Evolutionary conservation across 345 rosid genomes (phyloP).

Genomic region (Gossypium longicalyx): DNA sequence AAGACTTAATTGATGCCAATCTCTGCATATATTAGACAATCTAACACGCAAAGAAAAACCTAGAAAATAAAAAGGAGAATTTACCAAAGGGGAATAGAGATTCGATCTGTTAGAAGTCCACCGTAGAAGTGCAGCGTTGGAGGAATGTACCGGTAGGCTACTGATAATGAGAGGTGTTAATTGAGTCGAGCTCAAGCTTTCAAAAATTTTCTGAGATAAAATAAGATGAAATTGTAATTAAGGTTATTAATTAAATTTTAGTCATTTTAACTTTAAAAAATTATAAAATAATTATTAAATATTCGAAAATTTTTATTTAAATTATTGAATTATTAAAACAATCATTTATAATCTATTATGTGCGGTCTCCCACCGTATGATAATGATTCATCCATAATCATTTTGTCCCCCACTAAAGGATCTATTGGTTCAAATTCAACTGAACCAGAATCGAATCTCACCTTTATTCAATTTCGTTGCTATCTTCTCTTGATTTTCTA

Average conservation of each 20-base stretch:
- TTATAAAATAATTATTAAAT: no score
- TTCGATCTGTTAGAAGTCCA: not conserved
- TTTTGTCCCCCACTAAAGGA: no score
- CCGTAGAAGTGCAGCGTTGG: not conserved
- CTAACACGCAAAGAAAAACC: not conserved
- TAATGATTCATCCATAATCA: no score
- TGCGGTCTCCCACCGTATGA: accelerated
- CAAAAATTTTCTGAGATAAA: no score
- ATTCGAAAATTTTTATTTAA: no score
- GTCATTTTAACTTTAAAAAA: no score
- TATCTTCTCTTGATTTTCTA: no score
- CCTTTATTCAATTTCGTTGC: no score
- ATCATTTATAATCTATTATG: no score
- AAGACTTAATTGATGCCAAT: not conserved
- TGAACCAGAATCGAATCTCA: no score
- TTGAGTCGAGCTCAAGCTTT: not conserved
- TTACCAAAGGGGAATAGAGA: not conserved
- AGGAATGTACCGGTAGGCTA: not conserved
- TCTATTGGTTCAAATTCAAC: accelerated
- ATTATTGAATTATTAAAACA: accelerated
- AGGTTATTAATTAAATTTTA: no score
- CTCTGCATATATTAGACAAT: not conserved
- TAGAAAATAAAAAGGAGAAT: not conserved
- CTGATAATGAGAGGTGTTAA: not conserved
- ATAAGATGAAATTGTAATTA: no score